These are phyloP conservation scores for Candida morakotiae DNA, from an alignment of 805 yeast species.

Conservation along the genomic window DNA sequence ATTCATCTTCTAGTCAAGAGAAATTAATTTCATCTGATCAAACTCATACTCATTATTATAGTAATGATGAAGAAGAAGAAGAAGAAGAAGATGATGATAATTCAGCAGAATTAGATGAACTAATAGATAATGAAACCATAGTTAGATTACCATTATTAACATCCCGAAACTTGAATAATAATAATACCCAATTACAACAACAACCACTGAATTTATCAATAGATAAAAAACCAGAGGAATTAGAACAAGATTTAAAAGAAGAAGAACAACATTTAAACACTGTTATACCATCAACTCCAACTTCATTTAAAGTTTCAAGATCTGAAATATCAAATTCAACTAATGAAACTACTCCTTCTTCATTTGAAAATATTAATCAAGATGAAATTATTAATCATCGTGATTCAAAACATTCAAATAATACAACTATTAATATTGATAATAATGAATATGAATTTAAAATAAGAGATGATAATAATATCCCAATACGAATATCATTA, in stretches of 20 bases:
- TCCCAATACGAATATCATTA: constrained; percentile 3
- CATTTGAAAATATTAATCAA: constrained; percentile 8
- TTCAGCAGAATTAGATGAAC: too few species aligned
- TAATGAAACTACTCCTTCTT: constrained; percentile 24
- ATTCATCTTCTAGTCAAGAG: not conserved
- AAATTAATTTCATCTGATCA: too few species aligned
- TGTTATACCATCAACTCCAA: constrained; percentile 19
- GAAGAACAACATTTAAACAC: not conserved
- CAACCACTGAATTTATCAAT: too few species aligned
- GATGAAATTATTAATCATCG: too few species aligned
- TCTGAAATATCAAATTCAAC: constrained; percentile 20
- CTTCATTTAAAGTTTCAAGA: constrained; percentile 20
- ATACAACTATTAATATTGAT: not conserved
- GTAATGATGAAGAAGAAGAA: too few species aligned
- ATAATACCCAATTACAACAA: not conserved
- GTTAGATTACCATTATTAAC: constrained; percentile 5
- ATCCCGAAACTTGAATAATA: constrained; percentile 2
- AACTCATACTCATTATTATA: not conserved
- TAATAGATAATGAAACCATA: not conserved
- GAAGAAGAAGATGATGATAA: too few species aligned
- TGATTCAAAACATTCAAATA: not conserved
- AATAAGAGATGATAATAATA: not conserved
- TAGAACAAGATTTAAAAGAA: too few species aligned
- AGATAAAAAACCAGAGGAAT: too few species aligned
- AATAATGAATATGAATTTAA: constrained; percentile 1